Percentiles rank a stretch among this genome's conserved stretches.
Conservation (phyloP, 2,329 filamentous ascomycete species). For the Alternaria arborescens region DNA sequence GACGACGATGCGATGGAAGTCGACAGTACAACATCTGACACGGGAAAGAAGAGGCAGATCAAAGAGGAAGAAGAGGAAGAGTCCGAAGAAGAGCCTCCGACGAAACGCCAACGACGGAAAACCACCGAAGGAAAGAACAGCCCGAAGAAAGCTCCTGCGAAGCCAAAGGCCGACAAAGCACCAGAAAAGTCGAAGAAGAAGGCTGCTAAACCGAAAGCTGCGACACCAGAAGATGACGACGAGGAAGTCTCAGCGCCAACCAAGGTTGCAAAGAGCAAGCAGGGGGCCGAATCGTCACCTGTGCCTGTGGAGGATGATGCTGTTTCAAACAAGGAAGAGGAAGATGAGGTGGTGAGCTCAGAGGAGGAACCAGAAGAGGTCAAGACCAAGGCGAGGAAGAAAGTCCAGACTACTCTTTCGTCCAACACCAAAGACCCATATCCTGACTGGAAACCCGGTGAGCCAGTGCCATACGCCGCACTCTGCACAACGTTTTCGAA, state of each 20-base stretch:
- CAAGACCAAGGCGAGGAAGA: conserved; percentile 78
- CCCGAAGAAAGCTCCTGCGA: conserved; percentile 28
- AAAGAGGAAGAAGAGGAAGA: conserved; percentile 44
- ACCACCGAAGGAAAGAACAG: conserved; percentile 31
- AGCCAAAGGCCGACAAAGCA: conserved; percentile 32
- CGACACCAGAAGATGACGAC: conserved; percentile 33
- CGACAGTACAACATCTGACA: conserved; percentile 32
- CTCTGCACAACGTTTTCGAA: conserved; percentile 94
- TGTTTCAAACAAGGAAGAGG: conserved; percentile 38
- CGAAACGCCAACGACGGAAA: conserved; percentile 48
- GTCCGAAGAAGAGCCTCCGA: conserved; percentile 49
- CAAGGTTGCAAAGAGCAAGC: conserved; percentile 29
- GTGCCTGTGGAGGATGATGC: conserved; percentile 32
- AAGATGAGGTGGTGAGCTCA: conserved; percentile 60
- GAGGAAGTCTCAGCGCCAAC: conserved; percentile 22
- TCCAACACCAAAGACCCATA: conserved; percentile 79
- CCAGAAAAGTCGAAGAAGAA: conserved; percentile 27
- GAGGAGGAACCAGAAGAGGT: conserved; percentile 73
- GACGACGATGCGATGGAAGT: conserved; percentile 39
- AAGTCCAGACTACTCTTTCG: conserved; percentile 79
- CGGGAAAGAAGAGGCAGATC: conserved; percentile 42
- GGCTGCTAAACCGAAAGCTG: conserved; percentile 24
- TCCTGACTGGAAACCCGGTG: conserved; percentile 90
- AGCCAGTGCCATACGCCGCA: conserved; percentile 92
- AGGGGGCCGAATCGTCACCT: conserved; percentile 33